Conservation (phyloP, 176 grass and related monocot genomes). For the Metroxylon sagu region DNA sequence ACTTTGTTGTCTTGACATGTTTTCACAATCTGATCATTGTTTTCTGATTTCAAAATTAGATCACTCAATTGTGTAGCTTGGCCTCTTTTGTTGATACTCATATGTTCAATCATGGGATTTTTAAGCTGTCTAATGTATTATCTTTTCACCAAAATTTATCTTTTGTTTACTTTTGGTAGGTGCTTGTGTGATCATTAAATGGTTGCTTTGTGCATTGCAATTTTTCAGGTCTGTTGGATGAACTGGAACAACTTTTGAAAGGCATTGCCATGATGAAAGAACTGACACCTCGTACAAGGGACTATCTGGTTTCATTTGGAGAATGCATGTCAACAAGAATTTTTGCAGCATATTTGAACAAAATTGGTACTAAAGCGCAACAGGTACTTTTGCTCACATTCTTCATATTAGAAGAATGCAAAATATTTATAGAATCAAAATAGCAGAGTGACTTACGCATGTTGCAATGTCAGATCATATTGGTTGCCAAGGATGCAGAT, state of each 20-base stretch:
- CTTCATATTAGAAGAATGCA: neutral
- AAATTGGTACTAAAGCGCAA: conserved; percentile 59
- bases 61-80: no score
- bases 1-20: no score
- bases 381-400: conserved; percentile 42
- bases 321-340: conserved; percentile 91
- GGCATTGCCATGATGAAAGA: conserved; percentile 99
- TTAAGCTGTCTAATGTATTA: no score
- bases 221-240: conserved; percentile 49
- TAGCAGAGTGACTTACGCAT: no score
- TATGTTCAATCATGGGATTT: no score
- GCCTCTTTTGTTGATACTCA: no score
- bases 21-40: no score
- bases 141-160: neutral
- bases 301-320: conserved; percentile 90
- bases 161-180: conserved; percentile 1
- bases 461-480: no score
- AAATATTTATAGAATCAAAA: no score
- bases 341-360: conserved; percentile 94
- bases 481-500: no score
- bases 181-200: neutral
- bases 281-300: conserved; percentile 67
- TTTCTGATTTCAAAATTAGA: no score
- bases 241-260: conserved; percentile 91
- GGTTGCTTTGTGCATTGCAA: conserved; percentile 4